phyloP scores from a whole-genome alignment of 345 rosid genomes.

The Kernera saxatilis region DNA sequence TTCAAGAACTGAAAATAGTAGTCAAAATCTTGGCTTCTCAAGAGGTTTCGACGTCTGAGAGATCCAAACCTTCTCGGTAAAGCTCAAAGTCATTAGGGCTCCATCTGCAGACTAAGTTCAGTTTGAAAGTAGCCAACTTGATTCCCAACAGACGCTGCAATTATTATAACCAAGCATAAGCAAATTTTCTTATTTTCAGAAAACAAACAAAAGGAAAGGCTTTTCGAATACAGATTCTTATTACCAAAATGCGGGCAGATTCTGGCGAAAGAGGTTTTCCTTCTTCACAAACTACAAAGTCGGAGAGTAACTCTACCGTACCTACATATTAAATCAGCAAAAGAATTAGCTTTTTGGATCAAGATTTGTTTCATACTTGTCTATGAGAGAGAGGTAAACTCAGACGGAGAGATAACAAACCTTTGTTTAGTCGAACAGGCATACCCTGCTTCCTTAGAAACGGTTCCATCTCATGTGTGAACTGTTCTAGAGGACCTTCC shows the following conservation, averaged over 20 bases:
- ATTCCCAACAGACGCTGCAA: conserved; percentile 88
- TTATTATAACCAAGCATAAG: not conserved
- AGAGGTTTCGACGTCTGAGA: conserved; percentile 81
- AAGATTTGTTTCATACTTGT: not conserved
- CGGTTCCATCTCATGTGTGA: conserved; percentile 99
- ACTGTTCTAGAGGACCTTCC: conserved; percentile 87
- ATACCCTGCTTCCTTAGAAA: conserved; percentile 83
- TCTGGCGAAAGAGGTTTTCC: conserved; percentile 89
- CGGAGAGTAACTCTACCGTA: conserved; percentile 78
- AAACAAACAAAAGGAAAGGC: not conserved
- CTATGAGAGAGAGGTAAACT: not conserved
- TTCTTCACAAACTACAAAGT: conserved; percentile 89
- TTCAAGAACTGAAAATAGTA: not conserved
- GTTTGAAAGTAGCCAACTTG: conserved; percentile 86
- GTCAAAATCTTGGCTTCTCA: conserved; percentile 29
- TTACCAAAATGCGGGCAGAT: conserved; percentile 84
- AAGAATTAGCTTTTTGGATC: not conserved
- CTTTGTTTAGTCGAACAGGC: conserved; percentile 95
- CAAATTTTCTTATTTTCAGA: not conserved
- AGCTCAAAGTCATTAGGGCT: conserved; percentile 69
- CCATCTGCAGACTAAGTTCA: conserved; percentile 79
- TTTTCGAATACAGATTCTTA: not conserved
- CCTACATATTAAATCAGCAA: conserved; percentile 40
- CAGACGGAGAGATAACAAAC: conserved; percentile 29
- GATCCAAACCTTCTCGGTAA: conserved; percentile 60